phyloP scores from a whole-genome alignment of 495 filamentous ascomycete species.

The Ramalina peruviana region DNA sequence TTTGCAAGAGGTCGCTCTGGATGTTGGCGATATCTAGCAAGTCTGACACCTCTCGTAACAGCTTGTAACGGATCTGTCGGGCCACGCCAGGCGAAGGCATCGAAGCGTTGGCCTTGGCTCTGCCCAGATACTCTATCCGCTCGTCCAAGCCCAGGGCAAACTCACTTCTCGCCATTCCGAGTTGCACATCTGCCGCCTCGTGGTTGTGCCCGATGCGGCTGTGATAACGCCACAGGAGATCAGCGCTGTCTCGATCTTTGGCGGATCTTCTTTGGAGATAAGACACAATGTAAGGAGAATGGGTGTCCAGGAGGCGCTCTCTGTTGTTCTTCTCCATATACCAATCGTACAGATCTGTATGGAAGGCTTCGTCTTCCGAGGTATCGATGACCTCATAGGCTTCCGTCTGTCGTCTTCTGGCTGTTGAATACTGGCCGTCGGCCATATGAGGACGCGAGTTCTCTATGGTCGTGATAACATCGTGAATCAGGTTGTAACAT shows the following conservation, averaged over 20 bases:
- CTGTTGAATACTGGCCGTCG: slow-evolving; percentile 62
- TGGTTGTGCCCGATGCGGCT: slow-evolving; percentile 64
- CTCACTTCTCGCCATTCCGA: slow-evolving; percentile 64
- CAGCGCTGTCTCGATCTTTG: slow-evolving; percentile 58
- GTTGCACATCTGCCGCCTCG: slow-evolving; percentile 74
- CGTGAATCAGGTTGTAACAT: slow-evolving; percentile 74
- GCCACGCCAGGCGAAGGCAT: slow-evolving; percentile 56
- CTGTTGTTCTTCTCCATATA: slow-evolving; percentile 70
- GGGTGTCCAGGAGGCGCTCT: slow-evolving; percentile 68
- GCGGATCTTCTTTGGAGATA: slow-evolving; percentile 65
- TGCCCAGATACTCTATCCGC: slow-evolving; percentile 77
- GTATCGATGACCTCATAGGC: slow-evolving; percentile 75
- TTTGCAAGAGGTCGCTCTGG: slow-evolving; percentile 80
- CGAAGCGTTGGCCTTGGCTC: slow-evolving; percentile 75
- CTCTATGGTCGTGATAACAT: slow-evolving; percentile 65
- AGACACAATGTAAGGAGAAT: slow-evolving; percentile 71
- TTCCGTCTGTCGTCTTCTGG: slow-evolving; percentile 66
- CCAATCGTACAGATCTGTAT: slow-evolving; percentile 94
- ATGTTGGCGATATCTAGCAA: slow-evolving; percentile 88
- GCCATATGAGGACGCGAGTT: slow-evolving; percentile 51
- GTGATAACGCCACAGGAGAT: slow-evolving; percentile 88
- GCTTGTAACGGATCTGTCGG: slow-evolving; percentile 58
- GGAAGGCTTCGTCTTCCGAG: slow-evolving; percentile 81
- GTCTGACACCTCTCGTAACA: slow-evolving; percentile 70
- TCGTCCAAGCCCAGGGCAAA: slow-evolving; percentile 61